Base-by-base conservation (phyloP, 2,329 filamentous ascomycete species). In the Claviceps capensis region DNA sequence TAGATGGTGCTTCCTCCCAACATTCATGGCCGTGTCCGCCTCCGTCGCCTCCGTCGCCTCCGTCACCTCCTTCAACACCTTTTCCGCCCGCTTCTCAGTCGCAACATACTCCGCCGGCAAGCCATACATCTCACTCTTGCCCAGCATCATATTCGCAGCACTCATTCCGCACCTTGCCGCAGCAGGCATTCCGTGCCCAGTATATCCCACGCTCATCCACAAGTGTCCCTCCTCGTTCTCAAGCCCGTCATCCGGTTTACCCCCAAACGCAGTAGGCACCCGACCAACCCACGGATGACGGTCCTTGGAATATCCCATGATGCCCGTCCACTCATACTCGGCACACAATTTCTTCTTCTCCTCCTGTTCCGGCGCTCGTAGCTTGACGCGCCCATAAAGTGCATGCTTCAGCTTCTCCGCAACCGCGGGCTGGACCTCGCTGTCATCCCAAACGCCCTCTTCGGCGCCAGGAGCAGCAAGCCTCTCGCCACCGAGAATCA, bases 171-270 rank as follows among this genome's bases (percentile, higher is more conserved):
- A 81, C 42, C 87, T 68, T 55, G 82, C 81, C 16, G 83, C 80
- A 58, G 83, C 81, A 19, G 85, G 84, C 85, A 89, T 88, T 0
- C 86, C 86, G 64, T 90, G 86, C 0, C 82, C 83, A 5, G 82
- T 84, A 60, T 84, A 88, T 3, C 82, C 85, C 2, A 75, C 83
- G 55, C 75, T 76, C 13, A 88, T 56, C 70, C 74, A 88, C 51
- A 87, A 57, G 30, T 52, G 50, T 30, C 52, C 52, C 30, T 47
- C 9, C 0, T 82, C 3, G 3, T 17, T 44, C 23, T 16, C 43
- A 30, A 5, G 23, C 7, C 43, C 16, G 13, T 54, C 61, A 63
- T 9, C 50, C 3, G 44, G 65, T 17, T 66, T 70, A n/a, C 74
- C 79, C 5, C 76, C 67, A 23, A 76, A 57, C 5, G 63, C 60